Base-by-base conservation (phyloP, 331 rosid species). In the Quercus tomentella region DNA sequence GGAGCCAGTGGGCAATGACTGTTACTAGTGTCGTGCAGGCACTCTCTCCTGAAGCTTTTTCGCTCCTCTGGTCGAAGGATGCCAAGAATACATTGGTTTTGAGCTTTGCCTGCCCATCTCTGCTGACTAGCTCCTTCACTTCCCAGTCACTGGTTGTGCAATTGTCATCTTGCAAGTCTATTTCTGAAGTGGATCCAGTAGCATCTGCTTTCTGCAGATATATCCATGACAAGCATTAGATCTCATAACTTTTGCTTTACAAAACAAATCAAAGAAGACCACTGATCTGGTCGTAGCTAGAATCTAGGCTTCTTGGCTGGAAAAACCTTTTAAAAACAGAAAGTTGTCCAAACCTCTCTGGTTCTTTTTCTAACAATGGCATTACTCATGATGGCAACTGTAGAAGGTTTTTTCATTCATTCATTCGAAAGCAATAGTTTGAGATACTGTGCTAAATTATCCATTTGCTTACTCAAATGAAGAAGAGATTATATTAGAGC, bases 1-100 rank as follows among this genome's bases (percentile, higher is more conserved):
- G 97, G 67, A 95, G 97, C 98, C 98, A 92, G 60, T 95, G 92
- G 1, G 98, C 88, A 15, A 86, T 90, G 31, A 92, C 79, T 0
- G 91, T 91, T 16, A 82, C 97, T 15, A 95, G 76, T 0, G 86
- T 91, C 0, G 97, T 77, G 84, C 98, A 95, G 6, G 98, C 98
- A 76, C 97, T 87, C 80, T 86, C 87, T 3, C 97, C 97, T 0
- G 78, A 79, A 1, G 94, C 97, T 81, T 61, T 68, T 73, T 90
- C 89, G 41, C 98, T 95, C 51, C 87, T 66, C 77, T 95, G 97
- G 71, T 92, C 97, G 41, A 95, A 87, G 5, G 97, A 91, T 54
- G 93, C 97, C 0, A 89, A 89, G 72, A 89, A 88, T 20, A 84
- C 89, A 6, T 83, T 78, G 31, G 97, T 84, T 69, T 83, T 89